These are phyloP conservation scores for Blastobotrys peoriensis DNA, from an alignment of 805 yeast species.

Conservation along the genomic window DNA sequence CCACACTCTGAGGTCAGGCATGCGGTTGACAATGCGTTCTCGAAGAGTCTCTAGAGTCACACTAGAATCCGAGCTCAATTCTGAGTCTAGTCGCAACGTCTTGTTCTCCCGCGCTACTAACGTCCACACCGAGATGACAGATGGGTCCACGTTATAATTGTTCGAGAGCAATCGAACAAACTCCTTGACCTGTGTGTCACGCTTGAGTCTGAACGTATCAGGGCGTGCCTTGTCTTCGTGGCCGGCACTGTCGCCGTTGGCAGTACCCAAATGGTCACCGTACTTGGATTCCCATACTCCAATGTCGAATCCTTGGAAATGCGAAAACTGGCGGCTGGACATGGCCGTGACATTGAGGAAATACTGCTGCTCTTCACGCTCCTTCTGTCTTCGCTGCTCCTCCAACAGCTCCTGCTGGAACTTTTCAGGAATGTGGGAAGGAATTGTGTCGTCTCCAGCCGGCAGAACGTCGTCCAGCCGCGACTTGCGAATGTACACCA, in stretches of 20 bases:
- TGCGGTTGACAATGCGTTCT: constrained; percentile 40
- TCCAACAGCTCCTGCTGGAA: constrained; percentile 59
- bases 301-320: constrained; percentile 68
- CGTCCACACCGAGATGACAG: constrained; percentile 51
- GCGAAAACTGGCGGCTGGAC: constrained; percentile 46
- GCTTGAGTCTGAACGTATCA: constrained; percentile 44
- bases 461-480: constrained; percentile 53
- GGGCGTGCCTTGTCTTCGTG: constrained; percentile 44
- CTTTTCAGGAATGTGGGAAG: constrained; percentile 60
- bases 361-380: constrained; percentile 65
- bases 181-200: constrained; percentile 47
- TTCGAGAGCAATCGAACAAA: constrained; percentile 47
- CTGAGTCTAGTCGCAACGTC: constrained; percentile 57
- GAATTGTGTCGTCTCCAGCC: constrained; percentile 50
- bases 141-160: constrained; percentile 31
- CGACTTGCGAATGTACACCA: constrained; percentile 76
- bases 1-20: constrained; percentile 51
- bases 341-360: constrained; percentile 54
- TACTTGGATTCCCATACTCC: constrained; percentile 52
- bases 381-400: constrained; percentile 46
- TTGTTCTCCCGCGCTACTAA: constrained; percentile 63
- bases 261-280: constrained; percentile 5
- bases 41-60: constrained; percentile 44
- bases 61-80: constrained; percentile 27
- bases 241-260: constrained; percentile 5